Base-by-base conservation (phyloP, 148 eudicot species). In the Rhododendron williamsianum region DNA sequence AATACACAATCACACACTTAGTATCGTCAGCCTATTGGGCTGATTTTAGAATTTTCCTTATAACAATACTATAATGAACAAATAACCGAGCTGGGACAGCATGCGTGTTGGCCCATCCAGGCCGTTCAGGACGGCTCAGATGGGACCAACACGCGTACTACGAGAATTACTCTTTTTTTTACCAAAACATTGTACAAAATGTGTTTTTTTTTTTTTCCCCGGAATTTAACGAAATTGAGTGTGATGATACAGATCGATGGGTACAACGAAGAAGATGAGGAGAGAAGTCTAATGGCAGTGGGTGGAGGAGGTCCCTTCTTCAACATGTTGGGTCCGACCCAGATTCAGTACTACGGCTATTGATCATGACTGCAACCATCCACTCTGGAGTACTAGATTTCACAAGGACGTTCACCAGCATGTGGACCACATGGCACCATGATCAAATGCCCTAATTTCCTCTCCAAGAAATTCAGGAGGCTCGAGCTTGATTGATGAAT, bases 311-410 rank as follows among this genome's bases (percentile, higher is more conserved):
- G 91, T 71, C 86, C 88, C 69, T 86, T 93, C 30, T 83, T 87
- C 85, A 90, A 82, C 92, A 85, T 76, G 83, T 88, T 88, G 72
- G 92, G 91, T 83, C 88, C 88, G 45, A 87, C 88, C 80, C 92
- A 94, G 78, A 86, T 90, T 83, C 92, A 92, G 48, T 92, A 91
- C 88, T 87, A 82, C 48, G 88, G 89, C 85, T 94, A 91, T 83
- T 86, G 83, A 88, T 86, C 84, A 87, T 79, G 60, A 79, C 41
- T 87, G 67, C 81, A 84, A 16, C 35, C 43, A 49, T 0, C 27
- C 33, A 25, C 58, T 19, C 79, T 38, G 79, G 30, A n/a, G 30
- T 9, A 80, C 11, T 10, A 38, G 15, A 15, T 81, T 27, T 54
- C 23, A 7, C 36, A 46, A 63, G 56, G 74, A 3, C 25, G 13